phyloP scores from a whole-genome alignment of 345 rosid genomes.

The Fremontodendron californicum region DNA sequence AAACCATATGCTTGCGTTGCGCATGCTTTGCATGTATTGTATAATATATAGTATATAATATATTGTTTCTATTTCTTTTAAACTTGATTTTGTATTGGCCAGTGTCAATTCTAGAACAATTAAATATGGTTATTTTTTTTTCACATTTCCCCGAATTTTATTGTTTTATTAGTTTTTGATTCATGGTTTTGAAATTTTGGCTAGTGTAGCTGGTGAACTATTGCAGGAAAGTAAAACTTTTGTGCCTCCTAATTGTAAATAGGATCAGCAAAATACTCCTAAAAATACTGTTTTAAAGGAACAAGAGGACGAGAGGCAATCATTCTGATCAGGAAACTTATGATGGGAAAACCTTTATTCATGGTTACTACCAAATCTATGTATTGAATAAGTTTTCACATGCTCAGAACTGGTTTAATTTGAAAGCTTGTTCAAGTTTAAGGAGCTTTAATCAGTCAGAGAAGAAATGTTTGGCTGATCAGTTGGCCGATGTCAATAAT shows the following conservation, averaged over 20 bases:
- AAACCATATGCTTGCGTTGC: neutral
- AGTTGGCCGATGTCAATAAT: neutral
- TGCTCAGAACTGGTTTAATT: neutral
- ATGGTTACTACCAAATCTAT: neutral
- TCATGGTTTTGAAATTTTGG: slow-evolving; percentile 26
- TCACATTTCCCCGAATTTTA: neutral
- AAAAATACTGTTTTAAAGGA: neutral
- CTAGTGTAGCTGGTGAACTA: slow-evolving; percentile 29
- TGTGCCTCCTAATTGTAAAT: neutral
- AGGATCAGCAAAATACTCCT: neutral
- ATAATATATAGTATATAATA: neutral
- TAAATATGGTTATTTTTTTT: neutral
- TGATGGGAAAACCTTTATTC: neutral
- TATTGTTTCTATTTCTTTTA: slow-evolving; percentile 6
- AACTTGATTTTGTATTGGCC: neutral
- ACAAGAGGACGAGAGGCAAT: neutral
- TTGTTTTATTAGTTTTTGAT: neutral
- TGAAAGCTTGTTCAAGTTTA: slow-evolving; percentile 9
- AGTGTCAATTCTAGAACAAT: neutral
- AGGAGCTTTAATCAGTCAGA: too few relatives aligned
- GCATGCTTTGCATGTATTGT: neutral
- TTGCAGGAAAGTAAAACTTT: slow-evolving; percentile 22
- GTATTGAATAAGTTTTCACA: slow-evolving; percentile 7
- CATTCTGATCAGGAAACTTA: neutral
- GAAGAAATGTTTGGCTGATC: too few relatives aligned